Evolutionary conservation across 2,329 filamentous ascomycete genomes (phyloP).

Genomic region (Ophiocordyceps australis): DNA sequence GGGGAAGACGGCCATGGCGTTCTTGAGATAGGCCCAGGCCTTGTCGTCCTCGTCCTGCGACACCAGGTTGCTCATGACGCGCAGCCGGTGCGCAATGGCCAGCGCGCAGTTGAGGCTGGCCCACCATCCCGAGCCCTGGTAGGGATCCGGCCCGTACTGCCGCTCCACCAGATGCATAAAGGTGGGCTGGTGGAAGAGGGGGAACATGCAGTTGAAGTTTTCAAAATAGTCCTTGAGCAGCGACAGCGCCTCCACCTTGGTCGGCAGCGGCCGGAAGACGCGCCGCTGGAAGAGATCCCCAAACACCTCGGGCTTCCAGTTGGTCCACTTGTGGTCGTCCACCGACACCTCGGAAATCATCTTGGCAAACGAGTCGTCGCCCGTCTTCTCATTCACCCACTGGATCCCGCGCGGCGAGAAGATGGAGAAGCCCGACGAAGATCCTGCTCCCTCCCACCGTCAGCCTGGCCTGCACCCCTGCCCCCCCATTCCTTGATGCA

Average conservation of each 20-base stretch:
- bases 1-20: conserved; percentile 81
- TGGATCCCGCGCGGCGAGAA: conserved; percentile 96
- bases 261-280: conserved; percentile 66
- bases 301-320: conserved; percentile 97
- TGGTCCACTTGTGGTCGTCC: conserved; percentile 88
- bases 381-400: conserved; percentile 96
- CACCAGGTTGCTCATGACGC: conserved; percentile 89
- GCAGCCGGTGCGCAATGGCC: conserved; percentile 80
- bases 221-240: conserved; percentile 89
- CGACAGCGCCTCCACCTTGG: conserved; percentile 74
- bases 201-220: conserved; percentile 99
- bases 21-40: conserved; percentile 91
- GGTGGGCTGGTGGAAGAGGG: conserved; percentile 89
- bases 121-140: conserved; percentile 96
- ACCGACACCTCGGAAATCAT: conserved; percentile 89
- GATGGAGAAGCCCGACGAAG: conserved; percentile 94
- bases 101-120: conserved; percentile 86
- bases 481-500: too few relatives aligned
- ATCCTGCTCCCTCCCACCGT: conserved; percentile 42
- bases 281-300: conserved; percentile 76
- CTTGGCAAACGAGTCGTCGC: conserved; percentile 83
- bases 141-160: conserved; percentile 84
- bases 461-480: too few relatives aligned
- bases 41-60: conserved; percentile 84
- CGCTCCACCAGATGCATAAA: conserved; percentile 95